Evolutionary conservation across 495 filamentous ascomycete genomes (phyloP).

Genomic region (Annulohypoxylon nitens): DNA sequence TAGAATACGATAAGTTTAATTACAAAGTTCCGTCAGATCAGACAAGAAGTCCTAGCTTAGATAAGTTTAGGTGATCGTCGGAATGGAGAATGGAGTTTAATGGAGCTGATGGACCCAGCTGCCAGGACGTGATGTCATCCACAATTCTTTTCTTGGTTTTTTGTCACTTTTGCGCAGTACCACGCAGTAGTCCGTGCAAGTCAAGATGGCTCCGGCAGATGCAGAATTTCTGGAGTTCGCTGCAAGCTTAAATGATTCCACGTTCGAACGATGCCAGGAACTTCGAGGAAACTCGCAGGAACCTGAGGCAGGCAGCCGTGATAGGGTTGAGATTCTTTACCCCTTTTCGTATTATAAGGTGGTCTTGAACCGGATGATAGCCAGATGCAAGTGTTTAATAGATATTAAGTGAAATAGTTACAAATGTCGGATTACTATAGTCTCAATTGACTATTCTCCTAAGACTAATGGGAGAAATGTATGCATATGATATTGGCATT

Average conservation of each 20-base stretch:
- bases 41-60: constrained; percentile 31
- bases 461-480: constrained; percentile 1
- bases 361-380: neutral
- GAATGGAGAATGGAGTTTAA: constrained; percentile 36
- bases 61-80: constrained; percentile 34
- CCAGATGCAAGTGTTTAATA: neutral
- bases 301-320: neutral
- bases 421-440: neutral
- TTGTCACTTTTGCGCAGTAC: neutral
- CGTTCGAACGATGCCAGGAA: neutral
- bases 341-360: constrained; percentile 5
- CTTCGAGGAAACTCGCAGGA: neutral
- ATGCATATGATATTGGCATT: constrained; percentile 14
- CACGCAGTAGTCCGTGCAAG: constrained; percentile 17
- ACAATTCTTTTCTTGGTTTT: constrained; percentile 28
- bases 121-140: constrained; percentile 40
- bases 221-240: constrained; percentile 24
- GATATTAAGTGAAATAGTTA: neutral
- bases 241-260: constrained; percentile 17
- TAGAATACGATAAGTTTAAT: constrained; percentile 38
- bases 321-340: neutral
- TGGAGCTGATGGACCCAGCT: constrained; percentile 33
- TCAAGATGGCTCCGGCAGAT: constrained; percentile 37
- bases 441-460: neutral
- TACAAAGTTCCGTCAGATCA: constrained; percentile 35